Percentiles rank a stretch among this genome's conserved stretches.
Conservation (phyloP, 179 eudicot species). For the Silene vulgaris region DNA sequence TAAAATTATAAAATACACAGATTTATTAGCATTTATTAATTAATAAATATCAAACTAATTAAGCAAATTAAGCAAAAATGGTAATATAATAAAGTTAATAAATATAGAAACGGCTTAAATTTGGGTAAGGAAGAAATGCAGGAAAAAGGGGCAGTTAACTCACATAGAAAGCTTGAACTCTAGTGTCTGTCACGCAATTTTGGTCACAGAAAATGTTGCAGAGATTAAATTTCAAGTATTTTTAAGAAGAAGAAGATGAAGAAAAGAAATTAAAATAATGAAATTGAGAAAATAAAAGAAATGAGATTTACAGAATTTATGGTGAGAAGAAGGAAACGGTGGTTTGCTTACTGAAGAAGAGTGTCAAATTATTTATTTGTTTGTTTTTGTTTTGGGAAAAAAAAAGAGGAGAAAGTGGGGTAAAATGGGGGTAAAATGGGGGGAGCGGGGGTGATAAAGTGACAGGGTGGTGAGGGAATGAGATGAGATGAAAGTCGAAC, state of each 20-base stretch:
- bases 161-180: conserved; percentile 36
- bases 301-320: neutral
- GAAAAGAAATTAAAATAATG: neutral
- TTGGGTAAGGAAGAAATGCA: neutral
- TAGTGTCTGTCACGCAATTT: conserved; percentile 6
- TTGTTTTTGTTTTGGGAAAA: neutral
- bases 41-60: no score
- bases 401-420: conserved; percentile 5
- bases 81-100: neutral
- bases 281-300: neutral
- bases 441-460: no score
- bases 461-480: conserved; percentile 4
- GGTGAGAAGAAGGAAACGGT: conserved; percentile 17
- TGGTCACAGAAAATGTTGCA: neutral
- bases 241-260: conserved; percentile 1
- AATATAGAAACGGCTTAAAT: neutral
- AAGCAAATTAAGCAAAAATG: neutral
- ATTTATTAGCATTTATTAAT: neutral
- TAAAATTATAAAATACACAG: conserved; percentile 13
- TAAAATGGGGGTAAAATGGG: conserved; percentile 30
- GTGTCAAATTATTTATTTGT: neutral
- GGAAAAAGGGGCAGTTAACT: conserved; percentile 23
- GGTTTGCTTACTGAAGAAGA: conserved; percentile 31
- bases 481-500: conserved; percentile 43
- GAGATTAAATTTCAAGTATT: conserved; percentile 7